Conservation (phyloP, 257 asterid species). For the Misopates orontium region DNA sequence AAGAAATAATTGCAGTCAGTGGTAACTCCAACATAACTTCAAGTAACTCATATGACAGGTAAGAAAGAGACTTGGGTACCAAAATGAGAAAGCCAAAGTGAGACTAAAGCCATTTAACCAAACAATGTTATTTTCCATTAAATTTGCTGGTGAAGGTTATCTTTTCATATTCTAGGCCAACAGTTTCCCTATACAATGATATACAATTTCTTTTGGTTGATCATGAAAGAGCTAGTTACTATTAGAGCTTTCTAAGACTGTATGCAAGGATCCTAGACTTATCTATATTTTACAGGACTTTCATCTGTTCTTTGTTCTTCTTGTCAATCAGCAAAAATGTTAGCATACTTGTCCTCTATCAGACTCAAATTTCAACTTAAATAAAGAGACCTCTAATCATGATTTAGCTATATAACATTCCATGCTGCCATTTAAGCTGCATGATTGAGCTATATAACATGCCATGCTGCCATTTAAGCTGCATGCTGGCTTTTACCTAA, state of each 20-base stretch:
- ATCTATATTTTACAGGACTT: slow-evolving; percentile 7
- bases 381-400: background rate
- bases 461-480: background rate
- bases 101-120: background rate
- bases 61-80: background rate
- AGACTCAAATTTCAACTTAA: background rate
- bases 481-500: background rate
- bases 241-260: background rate
- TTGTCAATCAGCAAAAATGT: background rate
- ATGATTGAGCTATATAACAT: background rate
- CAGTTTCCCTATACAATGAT: background rate
- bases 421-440: too few species aligned
- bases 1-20: slow-evolving; percentile 10
- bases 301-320: background rate
- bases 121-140: background rate
- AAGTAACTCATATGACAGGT: slow-evolving; percentile 4
- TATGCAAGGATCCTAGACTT: slow-evolving; percentile 15
- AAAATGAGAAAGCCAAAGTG: background rate
- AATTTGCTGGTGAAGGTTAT: too few species aligned
- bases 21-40: slow-evolving; percentile 4
- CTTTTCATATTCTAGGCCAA: background rate
- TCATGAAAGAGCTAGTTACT: too few species aligned
- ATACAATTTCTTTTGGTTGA: too few species aligned
- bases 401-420: background rate
- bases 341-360: background rate